These are phyloP conservation scores for Gossypium sturtianum DNA, from an alignment of 345 rosid species.

Conservation along the genomic window DNA sequence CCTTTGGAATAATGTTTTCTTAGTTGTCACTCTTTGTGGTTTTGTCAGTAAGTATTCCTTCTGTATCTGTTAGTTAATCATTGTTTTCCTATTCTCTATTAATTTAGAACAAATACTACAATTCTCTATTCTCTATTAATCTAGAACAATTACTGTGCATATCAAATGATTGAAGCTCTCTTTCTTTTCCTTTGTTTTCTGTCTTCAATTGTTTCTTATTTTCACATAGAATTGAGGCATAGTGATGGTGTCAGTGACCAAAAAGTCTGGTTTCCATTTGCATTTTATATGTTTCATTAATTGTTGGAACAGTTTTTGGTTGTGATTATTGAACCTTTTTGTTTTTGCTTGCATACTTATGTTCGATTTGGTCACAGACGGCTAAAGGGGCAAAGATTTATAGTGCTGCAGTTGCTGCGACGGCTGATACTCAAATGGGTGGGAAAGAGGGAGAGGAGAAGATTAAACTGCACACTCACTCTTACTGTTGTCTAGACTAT, in stretches of 20 bases:
- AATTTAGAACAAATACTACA: too few species aligned
- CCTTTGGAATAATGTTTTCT: neutral
- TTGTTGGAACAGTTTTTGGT: neutral
- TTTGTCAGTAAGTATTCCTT: neutral
- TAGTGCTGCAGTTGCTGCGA: constrained; percentile 77
- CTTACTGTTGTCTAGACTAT: constrained; percentile 90
- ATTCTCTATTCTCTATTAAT: neutral
- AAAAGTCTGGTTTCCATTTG: neutral
- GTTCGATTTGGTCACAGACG: constrained; percentile 43
- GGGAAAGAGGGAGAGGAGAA: constrained; percentile 74
- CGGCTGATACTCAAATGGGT: constrained; percentile 38
- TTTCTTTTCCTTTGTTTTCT: neutral
- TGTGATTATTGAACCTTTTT: neutral
- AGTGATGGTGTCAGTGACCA: neutral
- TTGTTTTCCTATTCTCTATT: neutral
- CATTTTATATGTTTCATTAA: neutral
- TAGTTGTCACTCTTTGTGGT: neutral
- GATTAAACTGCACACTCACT: constrained; percentile 76
- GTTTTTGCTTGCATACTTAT: neutral
- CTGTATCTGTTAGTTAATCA: neutral
- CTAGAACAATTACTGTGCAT: neutral
- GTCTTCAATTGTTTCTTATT: neutral
- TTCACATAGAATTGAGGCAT: neutral
- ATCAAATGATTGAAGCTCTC: neutral
- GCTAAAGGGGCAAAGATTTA: constrained; percentile 77